phyloP scores from a whole-genome alignment of 2,329 filamentous ascomycete species.

The Fusarium liriodendri region DNA sequence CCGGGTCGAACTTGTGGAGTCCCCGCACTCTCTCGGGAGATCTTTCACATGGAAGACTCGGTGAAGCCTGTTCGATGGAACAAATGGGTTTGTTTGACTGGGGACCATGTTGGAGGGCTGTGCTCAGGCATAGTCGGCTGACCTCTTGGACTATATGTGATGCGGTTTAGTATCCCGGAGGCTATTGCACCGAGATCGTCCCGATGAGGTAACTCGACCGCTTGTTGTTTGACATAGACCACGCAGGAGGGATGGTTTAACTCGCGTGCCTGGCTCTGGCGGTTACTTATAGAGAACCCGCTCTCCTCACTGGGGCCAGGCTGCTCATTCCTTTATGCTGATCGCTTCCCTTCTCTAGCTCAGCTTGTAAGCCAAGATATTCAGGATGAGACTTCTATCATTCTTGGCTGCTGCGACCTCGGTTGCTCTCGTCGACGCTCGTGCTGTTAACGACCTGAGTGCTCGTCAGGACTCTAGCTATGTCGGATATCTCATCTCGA shows the following conservation, averaged over 20 bases:
- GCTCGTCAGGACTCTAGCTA: background rate
- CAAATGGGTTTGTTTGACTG: background rate
- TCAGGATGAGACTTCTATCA: slow-evolving; percentile 8
- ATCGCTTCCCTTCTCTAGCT: background rate
- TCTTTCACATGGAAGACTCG: slow-evolving; percentile 1
- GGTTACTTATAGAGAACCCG: background rate
- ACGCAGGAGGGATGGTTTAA: background rate
- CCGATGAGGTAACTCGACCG: slow-evolving; percentile 6
- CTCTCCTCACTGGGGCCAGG: background rate
- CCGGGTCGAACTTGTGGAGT: slow-evolving; percentile 1
- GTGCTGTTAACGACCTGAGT: slow-evolving; percentile 10
- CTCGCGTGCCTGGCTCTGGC: background rate
- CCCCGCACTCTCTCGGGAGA: slow-evolving; percentile 3
- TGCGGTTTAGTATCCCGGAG: background rate
- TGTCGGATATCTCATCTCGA: slow-evolving; percentile 51
- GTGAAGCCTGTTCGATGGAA: background rate
- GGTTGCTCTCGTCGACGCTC: slow-evolving; percentile 9
- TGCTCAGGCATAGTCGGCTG: background rate
- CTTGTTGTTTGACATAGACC: background rate
- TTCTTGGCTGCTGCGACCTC: slow-evolving; percentile 13
- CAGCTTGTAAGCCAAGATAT: background rate
- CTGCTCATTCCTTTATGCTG: background rate
- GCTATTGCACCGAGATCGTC: background rate
- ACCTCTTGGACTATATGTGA: background rate
- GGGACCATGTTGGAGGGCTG: background rate